phyloP scores from a whole-genome alignment of 495 filamentous ascomycete genomes.

The Cercophora samala region DNA sequence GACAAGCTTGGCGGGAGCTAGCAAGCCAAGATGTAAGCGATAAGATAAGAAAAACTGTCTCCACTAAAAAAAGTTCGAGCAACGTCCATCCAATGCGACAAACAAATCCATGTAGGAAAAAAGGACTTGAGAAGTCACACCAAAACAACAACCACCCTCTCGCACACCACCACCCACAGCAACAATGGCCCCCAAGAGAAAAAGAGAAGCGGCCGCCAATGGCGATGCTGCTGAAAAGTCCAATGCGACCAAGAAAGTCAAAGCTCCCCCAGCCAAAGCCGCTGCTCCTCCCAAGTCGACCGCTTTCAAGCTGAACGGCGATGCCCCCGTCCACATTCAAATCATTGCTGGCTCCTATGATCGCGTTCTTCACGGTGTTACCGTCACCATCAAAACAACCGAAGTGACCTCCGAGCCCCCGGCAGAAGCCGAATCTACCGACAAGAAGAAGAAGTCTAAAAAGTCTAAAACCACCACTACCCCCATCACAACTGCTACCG shows the following conservation, averaged over 20 bases:
- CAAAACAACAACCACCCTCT: background rate
- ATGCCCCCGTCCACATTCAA: constrained; percentile 62
- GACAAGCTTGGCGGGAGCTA: background rate
- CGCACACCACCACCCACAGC: constrained; percentile 1
- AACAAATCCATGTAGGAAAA: background rate
- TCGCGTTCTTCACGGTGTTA: constrained; percentile 85
- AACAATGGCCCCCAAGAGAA: constrained; percentile 67
- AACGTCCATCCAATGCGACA: background rate
- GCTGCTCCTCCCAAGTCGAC: constrained; percentile 12
- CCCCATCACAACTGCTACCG: constrained; percentile 18
- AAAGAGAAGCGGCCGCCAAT: constrained; percentile 52
- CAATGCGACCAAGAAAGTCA: constrained; percentile 39
- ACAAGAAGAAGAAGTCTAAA: constrained; percentile 21
- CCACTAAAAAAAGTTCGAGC: background rate
- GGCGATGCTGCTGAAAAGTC: constrained; percentile 22
- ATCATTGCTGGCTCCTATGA: constrained; percentile 95
- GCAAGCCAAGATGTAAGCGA: background rate
- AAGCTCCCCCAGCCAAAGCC: constrained; percentile 21
- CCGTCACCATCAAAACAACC: constrained; percentile 58
- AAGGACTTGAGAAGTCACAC: background rate
- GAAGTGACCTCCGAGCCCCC: constrained; percentile 18
- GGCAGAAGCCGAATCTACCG: background rate
- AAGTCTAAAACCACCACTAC: constrained; percentile 18
- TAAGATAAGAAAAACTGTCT: background rate
- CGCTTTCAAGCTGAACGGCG: constrained; percentile 28